Evolutionary conservation across 257 asterid genomes (phyloP).

Genomic region (Echium plantagineum): DNA sequence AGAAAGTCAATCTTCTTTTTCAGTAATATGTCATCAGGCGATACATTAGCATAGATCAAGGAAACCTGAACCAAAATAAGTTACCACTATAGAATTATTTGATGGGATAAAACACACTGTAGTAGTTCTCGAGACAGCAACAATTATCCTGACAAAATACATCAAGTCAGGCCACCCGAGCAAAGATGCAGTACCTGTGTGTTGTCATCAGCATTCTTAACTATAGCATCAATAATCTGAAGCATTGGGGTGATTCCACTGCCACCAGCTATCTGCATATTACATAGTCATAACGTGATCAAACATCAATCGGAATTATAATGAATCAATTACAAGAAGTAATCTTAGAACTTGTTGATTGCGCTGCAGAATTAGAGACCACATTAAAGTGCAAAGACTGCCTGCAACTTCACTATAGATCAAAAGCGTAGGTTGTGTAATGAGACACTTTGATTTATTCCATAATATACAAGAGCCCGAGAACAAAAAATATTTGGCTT

Average conservation of each 20-base stretch:
- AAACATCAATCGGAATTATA: not conserved
- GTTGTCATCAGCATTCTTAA: slow-evolving; percentile 82
- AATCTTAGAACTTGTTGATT: not conserved
- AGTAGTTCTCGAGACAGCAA: not conserved
- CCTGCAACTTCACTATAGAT: too few relatives aligned
- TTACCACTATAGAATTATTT: not conserved
- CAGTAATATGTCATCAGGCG: slow-evolving; percentile 96
- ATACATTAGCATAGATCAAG: slow-evolving; percentile 75
- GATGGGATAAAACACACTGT: not conserved
- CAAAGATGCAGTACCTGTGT: slow-evolving; percentile 45
- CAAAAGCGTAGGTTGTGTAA: too few relatives aligned
- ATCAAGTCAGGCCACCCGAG: not conserved
- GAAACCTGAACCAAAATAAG: slow-evolving; percentile 40
- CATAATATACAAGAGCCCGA: too few relatives aligned
- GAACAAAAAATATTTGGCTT: too few relatives aligned
- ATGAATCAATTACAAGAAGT: not conserved
- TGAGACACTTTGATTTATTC: too few relatives aligned
- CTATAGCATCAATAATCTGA: slow-evolving; percentile 83
- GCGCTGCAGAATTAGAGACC: not conserved
- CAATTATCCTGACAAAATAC: slow-evolving; percentile 1
- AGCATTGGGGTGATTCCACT: slow-evolving; percentile 97
- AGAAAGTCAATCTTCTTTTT: slow-evolving; percentile 86
- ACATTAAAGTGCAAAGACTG: too few relatives aligned
- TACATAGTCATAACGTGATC: slow-evolving; percentile 6
- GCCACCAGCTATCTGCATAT: slow-evolving; percentile 85